Evolutionary conservation across 2,329 filamentous ascomycete genomes (phyloP).

Genomic region (Pestalotiopsis sp.): DNA sequence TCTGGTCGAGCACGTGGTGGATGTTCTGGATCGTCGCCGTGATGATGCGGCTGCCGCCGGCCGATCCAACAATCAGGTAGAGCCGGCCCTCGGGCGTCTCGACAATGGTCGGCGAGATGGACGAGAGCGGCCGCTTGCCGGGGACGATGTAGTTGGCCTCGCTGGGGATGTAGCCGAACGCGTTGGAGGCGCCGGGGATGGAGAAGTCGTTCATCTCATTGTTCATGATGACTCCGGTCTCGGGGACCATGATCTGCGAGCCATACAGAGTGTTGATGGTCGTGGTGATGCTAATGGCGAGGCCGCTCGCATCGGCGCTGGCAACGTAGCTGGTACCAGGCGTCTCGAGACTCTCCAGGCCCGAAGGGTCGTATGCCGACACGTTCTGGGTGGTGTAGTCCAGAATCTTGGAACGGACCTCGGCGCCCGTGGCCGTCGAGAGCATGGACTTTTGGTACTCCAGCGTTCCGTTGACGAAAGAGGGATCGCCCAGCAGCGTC

Average conservation of each 20-base stretch:
- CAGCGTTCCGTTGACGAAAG: conserved; percentile 64
- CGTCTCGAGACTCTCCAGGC: conserved; percentile 56
- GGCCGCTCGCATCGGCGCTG: conserved; percentile 67
- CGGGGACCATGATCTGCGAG: conserved; percentile 73
- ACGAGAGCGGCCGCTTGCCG: conserved; percentile 77
- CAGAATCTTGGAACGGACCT: conserved; percentile 49
- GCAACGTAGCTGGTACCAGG: conserved; percentile 72
- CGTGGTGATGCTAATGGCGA: conserved; percentile 77
- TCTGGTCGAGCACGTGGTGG: conserved; percentile 72
- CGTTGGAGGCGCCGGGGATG: conserved; percentile 70
- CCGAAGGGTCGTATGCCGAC: conserved; percentile 46
- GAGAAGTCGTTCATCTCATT: conserved; percentile 73
- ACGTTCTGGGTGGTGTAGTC: conserved; percentile 40
- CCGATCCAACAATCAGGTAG: conserved; percentile 74
- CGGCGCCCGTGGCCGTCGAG: conserved; percentile 60
- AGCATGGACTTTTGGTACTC: conserved; percentile 66
- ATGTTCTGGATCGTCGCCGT: conserved; percentile 80
- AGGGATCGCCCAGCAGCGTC: conserved; percentile 74
- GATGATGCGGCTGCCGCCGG: conserved; percentile 84
- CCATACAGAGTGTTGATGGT: conserved; percentile 84
- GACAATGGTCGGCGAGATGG: conserved; percentile 77
- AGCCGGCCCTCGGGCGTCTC: conserved; percentile 70
- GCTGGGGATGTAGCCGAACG: conserved; percentile 77
- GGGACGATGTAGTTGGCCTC: conserved; percentile 76
- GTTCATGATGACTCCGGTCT: conserved; percentile 78